Evolutionary conservation across 163 green algal species (phyloP), one percentile per base, ranked within the genome.

Genomic region (Volvox carteri): DNA sequence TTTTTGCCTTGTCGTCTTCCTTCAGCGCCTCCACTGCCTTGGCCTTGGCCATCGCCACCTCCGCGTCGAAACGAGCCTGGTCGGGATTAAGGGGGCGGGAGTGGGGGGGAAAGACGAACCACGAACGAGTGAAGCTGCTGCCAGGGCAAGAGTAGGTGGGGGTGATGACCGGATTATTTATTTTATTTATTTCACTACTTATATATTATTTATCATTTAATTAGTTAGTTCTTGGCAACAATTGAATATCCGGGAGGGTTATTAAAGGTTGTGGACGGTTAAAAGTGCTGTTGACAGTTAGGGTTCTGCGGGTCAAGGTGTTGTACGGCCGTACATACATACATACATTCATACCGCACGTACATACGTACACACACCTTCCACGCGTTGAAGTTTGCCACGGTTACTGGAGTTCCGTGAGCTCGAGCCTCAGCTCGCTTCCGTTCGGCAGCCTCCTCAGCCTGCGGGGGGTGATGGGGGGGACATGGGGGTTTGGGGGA

Each of bases 371-470:
- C 7, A 4, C 35, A 4, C 42, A 87, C 81, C 90, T 96, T 94
- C 97, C 97, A 99, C 9, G 84, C 89, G 21, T 70, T 65, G 70
- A 99, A 99, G 18, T 92, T 94, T 78, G 96, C 95, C 8, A 93
- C 62, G 25, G 97, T 99, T 46, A 99, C 97, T 12, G 92, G 92
- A 1, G 93, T 95, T 35, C 97, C 97, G 67, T 97, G 95, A 2
- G 92, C 88, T 0, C 97, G 93, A 5, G 93, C 84, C 87, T 95
- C 96, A 25, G 94, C 92, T 37, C 96, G 89, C 48, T 93, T 91
- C n/a, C 83, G 90, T 91, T 98, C 97, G 76, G 97, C 96, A 37
- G 95, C 97, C 35, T 95, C 95, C 18, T 90, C 19, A 19, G 48
- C 81, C 81, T 87, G 42, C 12, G 37, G 33, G 19, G 6, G 19